phyloP scores from a whole-genome alignment of 208 protist species.

The Leishmania arabica region DNA sequence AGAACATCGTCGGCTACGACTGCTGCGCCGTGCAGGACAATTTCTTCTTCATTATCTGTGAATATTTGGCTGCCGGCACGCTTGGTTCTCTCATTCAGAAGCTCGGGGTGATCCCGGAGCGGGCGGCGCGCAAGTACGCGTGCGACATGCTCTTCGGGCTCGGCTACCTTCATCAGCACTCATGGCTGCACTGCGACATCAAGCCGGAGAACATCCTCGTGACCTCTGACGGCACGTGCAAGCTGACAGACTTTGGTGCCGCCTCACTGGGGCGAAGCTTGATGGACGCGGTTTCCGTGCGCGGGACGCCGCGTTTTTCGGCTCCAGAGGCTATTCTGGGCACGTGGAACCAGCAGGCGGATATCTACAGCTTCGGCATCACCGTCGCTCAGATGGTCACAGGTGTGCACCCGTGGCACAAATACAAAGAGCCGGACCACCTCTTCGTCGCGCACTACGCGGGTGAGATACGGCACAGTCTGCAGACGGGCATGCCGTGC shows the following conservation, averaged over 20 bases:
- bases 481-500: constrained; percentile 32
- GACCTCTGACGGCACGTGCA: constrained; percentile 71
- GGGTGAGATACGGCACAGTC: constrained; percentile 32
- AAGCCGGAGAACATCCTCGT: constrained; percentile 93
- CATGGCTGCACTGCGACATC: constrained; percentile 90
- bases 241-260: constrained; percentile 91
- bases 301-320: constrained; percentile 78
- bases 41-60: constrained; percentile 80
- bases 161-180: constrained; percentile 78
- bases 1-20: constrained; percentile 97
- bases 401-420: constrained; percentile 59
- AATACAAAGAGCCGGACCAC: constrained; percentile 46
- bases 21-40: constrained; percentile 60
- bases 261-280: constrained; percentile 60
- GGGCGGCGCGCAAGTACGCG: constrained; percentile 54
- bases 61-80: constrained; percentile 83
- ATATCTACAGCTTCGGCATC: constrained; percentile 89
- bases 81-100: constrained; percentile 64
- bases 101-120: constrained; percentile 41
- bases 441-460: constrained; percentile 51
- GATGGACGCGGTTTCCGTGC: constrained; percentile 31
- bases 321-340: constrained; percentile 71
- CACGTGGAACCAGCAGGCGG: constrained; percentile 49
- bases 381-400: constrained; percentile 76
- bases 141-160: constrained; percentile 76